Base-by-base conservation (phyloP, 176 grass and related monocot genomes). In the Musa beccarii region DNA sequence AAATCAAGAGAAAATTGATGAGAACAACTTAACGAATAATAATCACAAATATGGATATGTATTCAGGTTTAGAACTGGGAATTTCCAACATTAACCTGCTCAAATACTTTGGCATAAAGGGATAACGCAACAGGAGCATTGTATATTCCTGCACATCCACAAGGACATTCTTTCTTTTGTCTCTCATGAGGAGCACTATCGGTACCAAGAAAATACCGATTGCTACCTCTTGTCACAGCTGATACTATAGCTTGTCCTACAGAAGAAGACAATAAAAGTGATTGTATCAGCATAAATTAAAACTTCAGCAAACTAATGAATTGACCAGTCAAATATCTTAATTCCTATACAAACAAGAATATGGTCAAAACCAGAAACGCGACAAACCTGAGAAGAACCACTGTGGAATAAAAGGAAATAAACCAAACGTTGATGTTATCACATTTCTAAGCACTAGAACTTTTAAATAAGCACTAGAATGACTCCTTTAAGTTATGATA, bases 131-230 rank as follows among this genome's bases (percentile, higher is more conserved):
- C 75, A 75, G 95, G 88, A 23, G 95, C 90, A 11, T 83, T 98
- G 63, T 83, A 98, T 85, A 98, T 91, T 78, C 95, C 95, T 15
- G 95, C 95, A 82, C 95, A 98, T 74, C 90, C 90, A 76, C 90
- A 98, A n/a, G 90, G 84, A 81, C 90, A 87, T 72, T 91, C 95
- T 85, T 96, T 96, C 52, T 79, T 86, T 78, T 59, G 54, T 82
- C 84, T 92, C 76, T 96, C 92, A 76, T 92, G 92, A 28, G 95
- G 88, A 62, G 90, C 95, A 66, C 90, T 94, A 72, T 99, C 95
- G 0, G 95, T 99, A 28, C 90, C 90, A 67, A 99, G 86, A 82
- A 99, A 94, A 71, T 94, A 99, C 10, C 79, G 76, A 67, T 15
- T 87, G 59, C 88, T 99, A 23, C 95, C 95, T 81, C 85, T 99